Evolutionary conservation across 805 yeast genomes (phyloP).

Genomic region (Starmera pachycereana): DNA sequence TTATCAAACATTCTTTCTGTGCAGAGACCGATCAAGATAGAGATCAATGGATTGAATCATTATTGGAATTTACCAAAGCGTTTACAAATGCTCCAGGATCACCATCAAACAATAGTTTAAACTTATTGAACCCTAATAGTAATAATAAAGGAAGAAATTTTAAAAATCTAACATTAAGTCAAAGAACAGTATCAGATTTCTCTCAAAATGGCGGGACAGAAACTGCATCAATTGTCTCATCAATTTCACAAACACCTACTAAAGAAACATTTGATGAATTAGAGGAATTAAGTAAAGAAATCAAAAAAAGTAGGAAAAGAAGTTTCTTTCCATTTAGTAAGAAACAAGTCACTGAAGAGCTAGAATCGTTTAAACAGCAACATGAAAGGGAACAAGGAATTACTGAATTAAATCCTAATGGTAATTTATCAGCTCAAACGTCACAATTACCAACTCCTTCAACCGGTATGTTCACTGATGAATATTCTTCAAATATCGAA

Average conservation of each 20-base stretch:
- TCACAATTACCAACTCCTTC: not conserved
- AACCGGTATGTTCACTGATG: slow-evolving; percentile 1
- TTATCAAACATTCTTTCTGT: slow-evolving; percentile 55
- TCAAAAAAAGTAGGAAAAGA: slow-evolving; percentile 40
- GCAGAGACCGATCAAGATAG: slow-evolving; percentile 73
- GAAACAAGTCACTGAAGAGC: slow-evolving; percentile 11
- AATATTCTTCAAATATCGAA: slow-evolving; percentile 14
- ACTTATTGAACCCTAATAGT: no score
- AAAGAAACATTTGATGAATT: slow-evolving; percentile 10
- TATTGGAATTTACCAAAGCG: slow-evolving; percentile 24
- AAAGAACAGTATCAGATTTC: no score
- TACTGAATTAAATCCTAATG: not conserved
- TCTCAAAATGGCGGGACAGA: no score
- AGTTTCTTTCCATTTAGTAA: slow-evolving; percentile 50
- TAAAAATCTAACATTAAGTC: no score
- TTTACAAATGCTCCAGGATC: not conserved
- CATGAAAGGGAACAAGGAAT: slow-evolving; percentile 25
- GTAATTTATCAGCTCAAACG: slow-evolving; percentile 3
- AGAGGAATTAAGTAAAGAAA: slow-evolving; percentile 24
- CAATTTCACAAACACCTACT: slow-evolving; percentile 2
- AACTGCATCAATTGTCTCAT: not conserved
- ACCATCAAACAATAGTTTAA: not conserved
- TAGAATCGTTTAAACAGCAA: slow-evolving; percentile 22
- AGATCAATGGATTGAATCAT: slow-evolving; percentile 55
- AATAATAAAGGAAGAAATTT: no score